Evolutionary conservation across 805 yeast genomes (phyloP), one percentile per base, ranked within the genome.

Genomic region (Wickerhamomyces xylosicus): DNA sequence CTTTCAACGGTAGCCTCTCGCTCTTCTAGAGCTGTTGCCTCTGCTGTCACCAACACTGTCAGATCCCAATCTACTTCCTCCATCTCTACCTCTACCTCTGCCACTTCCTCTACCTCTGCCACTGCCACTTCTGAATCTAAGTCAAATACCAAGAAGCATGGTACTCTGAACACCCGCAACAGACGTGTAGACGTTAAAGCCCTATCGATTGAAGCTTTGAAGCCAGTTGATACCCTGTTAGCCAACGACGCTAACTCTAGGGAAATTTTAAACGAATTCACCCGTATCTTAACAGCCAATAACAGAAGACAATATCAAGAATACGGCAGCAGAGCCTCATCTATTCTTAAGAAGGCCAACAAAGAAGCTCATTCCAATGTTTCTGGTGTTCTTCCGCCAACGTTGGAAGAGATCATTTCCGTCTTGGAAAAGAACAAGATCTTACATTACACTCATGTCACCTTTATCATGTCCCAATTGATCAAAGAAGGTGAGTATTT

Each of bases 361-460:
- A 14, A 21, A n/a, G 56, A 53, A 32, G 32, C 45, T 15, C 33
- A 42, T 5, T 40, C 41, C 18, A 47, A 48, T 18, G 34, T 36
- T 15, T 41, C 37, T 19, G 39, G 35, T 3, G 40, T 38, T 29
- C 15, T 50, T 3, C 44, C 54, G 19, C 43, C 46, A 4, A 39
- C 52, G 7, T 50, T 54, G 25, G 46, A 48, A 19, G 49, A 46
- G 13, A 42, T 53, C 18, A 25, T 25, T 13, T 7, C 29, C 14
- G n/a, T 25, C 13, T 25, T 25, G 14, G n/a, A 25, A n/a, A 25
- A 25, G 29, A 11, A 25, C 14, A 13, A 25, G 5, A 11, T 25
- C n/a, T 7, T 25, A 11, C 9, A 25, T n/a, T 25, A 8, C 29
- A 25, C 9, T 13, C 36, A 37, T 34, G 52, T 48, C 31, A 36